These are phyloP conservation scores for Peziza echinospora DNA, from an alignment of 495 filamentous ascomycete species.

Conservation along the genomic window DNA sequence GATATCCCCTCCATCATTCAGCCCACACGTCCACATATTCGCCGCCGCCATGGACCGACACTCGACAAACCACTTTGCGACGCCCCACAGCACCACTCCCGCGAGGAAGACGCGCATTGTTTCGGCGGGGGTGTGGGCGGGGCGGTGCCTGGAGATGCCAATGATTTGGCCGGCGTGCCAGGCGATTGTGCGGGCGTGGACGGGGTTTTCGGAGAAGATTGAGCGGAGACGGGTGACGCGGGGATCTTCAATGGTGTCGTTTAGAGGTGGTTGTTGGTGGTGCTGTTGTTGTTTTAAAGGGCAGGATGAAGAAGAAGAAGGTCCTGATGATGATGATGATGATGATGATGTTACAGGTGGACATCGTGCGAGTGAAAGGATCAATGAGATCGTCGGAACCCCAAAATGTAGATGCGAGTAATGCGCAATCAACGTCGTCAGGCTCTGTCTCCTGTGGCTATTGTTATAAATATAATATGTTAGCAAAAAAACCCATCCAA, in stretches of 20 bases:
- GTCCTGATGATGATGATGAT: neutral
- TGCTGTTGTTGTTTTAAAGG: too few species aligned
- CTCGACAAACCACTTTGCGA: conserved; percentile 4
- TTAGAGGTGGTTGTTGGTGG: too few species aligned
- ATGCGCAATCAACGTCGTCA: conserved; percentile 17
- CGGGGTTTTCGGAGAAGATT: conserved; percentile 12
- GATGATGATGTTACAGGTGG: conserved; percentile 6
- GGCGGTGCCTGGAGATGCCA: conserved; percentile 18
- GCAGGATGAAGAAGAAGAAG: too few species aligned
- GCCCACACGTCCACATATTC: neutral
- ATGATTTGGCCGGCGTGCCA: conserved; percentile 21
- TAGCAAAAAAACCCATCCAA: too few species aligned
- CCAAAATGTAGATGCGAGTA: conserved; percentile 19
- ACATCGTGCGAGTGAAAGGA: conserved; percentile 18
- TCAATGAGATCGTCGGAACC: conserved; percentile 17
- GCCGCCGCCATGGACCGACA: neutral
- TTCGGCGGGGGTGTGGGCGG: conserved; percentile 16
- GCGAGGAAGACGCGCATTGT: conserved; percentile 19
- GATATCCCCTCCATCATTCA: neutral
- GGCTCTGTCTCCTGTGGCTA: too few species aligned
- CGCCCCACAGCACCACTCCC: conserved; percentile 20
- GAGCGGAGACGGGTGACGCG: conserved; percentile 8
- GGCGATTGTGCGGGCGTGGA: conserved; percentile 15
- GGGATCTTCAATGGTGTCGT: conserved; percentile 7
- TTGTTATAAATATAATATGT: conserved; percentile 3